Conservation (phyloP, 2,329 filamentous ascomycete genomes). For the Canariomyces notabilis region DNA sequence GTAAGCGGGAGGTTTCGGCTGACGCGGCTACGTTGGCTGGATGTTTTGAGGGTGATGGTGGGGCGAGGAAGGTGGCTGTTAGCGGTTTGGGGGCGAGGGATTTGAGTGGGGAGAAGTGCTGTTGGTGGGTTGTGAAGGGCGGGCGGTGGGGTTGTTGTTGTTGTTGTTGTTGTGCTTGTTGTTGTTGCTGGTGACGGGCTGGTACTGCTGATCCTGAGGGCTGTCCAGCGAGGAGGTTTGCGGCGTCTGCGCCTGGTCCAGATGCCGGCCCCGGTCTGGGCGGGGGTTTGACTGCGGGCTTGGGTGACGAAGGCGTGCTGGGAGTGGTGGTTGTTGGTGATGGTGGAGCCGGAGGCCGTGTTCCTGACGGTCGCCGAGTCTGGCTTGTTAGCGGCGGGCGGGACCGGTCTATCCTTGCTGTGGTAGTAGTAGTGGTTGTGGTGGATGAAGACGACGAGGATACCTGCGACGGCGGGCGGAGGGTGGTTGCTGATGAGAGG, state of each 20-base stretch:
- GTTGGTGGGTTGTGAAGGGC: constrained; percentile 60
- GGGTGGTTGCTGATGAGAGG: constrained; percentile 35
- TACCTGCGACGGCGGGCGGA: constrained; percentile 31
- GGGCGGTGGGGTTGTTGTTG: constrained; percentile 46
- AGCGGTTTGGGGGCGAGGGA: constrained; percentile 56
- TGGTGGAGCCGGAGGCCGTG: constrained; percentile 1
- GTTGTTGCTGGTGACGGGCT: constrained; percentile 12
- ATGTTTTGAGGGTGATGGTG: constrained; percentile 57
- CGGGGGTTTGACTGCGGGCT: background rate
- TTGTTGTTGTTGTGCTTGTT: background rate
- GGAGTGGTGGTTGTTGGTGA: background rate
- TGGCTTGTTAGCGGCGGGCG: constrained; percentile 18
- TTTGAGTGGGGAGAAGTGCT: constrained; percentile 64
- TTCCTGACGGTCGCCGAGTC: constrained; percentile 11
- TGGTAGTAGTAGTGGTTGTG: constrained; percentile 1
- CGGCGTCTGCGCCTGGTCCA: no score
- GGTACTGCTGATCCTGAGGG: constrained; percentile 3
- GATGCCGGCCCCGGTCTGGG: no score
- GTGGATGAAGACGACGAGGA: constrained; percentile 15
- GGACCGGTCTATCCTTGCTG: constrained; percentile 11
- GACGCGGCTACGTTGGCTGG: constrained; percentile 56
- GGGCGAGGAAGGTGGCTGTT: constrained; percentile 52
- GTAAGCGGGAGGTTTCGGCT: constrained; percentile 53
- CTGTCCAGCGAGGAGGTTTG: background rate
- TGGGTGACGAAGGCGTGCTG: no score